Base-by-base conservation (phyloP, 495 filamentous ascomycete genomes). In the Penicillium flavigenum region DNA sequence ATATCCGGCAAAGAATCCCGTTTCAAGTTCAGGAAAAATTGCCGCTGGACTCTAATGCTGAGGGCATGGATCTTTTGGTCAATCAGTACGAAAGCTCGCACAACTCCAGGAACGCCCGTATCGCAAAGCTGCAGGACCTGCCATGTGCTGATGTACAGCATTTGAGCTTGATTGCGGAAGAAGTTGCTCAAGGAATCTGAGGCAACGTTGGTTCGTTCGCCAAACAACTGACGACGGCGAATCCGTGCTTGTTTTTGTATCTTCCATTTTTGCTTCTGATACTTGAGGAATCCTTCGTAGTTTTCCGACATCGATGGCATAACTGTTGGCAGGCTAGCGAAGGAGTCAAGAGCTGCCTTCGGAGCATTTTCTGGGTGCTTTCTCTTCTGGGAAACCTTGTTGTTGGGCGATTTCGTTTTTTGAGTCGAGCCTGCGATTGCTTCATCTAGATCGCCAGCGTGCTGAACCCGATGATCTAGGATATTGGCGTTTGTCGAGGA, bases 221-320 rank as follows among this genome's bases (percentile, higher is more conserved):
- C 94, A 64, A 98, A 99, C 4, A 98, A 78, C 66, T 99, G 94
- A 42, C 92, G 83, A 45, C 94, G 83, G 11, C 94, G 88, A 63
- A 87, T 81, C 41, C 93, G 83, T 41, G 94, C 92, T 71, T 96
- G 90, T 65, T 90, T 95, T 69, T 99, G 94, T 27, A 99, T 89
- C 74, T 91, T 96, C 94, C 94, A 99, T 70, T 99, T 99, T 74
- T 91, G 84, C 72, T 99, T 99, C 67, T 99, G 94, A 65, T 99
- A 99, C 67, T 88, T 81, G 46, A 99, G 73, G 77, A 96, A 99
- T 0, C 84, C 91, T 22, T 81, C 73, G 57, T 99, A 99, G 72
- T 99, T 90, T 42, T 94, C 86, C 0, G 84, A 86, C 24, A 92
- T 90, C 9, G 79, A 82, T 19, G 94, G 95, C 90, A 97, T 97